phyloP scores from a whole-genome alignment of 2,329 filamentous ascomycete genomes.

The Periconia macrospinosa region DNA sequence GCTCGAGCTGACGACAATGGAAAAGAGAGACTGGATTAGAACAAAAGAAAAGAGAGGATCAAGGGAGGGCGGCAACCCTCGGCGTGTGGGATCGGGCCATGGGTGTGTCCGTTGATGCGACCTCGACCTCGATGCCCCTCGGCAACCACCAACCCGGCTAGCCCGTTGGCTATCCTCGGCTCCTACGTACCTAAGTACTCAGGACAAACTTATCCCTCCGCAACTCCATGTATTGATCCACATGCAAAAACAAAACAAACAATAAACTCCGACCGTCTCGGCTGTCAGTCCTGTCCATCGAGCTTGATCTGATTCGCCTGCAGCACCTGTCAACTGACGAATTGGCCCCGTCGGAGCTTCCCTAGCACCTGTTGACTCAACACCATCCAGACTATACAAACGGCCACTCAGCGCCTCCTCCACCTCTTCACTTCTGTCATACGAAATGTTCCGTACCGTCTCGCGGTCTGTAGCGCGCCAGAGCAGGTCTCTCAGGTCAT shows the following conservation, averaged over 20 bases:
- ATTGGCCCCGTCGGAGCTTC: conserved; percentile 13
- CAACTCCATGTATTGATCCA: background rate
- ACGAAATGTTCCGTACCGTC: conserved; percentile 42
- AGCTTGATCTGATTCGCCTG: background rate
- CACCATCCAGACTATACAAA: background rate
- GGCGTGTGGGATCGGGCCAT: conserved; percentile 23
- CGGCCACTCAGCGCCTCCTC: conserved; percentile 1
- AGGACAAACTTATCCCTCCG: conserved; percentile 30
- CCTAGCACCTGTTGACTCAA: conserved; percentile 9
- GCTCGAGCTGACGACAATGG: conserved; percentile 3
- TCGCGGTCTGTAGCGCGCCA: conserved; percentile 41
- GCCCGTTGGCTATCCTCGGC: conserved; percentile 35
- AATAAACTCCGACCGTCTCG: too few species aligned
- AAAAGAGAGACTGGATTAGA: conserved; percentile 2
- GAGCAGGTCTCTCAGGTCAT: conserved; percentile 30
- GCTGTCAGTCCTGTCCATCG: background rate
- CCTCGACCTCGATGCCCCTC: conserved; percentile 33
- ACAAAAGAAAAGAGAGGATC: conserved; percentile 5
- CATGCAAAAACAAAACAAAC: background rate
- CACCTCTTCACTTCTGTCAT: conserved; percentile 2
- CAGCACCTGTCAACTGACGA: background rate
- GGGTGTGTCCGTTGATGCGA: conserved; percentile 27
- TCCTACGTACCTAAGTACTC: conserved; percentile 26
- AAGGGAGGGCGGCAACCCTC: conserved; percentile 34
- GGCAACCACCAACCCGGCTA: conserved; percentile 29